phyloP scores from a whole-genome alignment of 176 grass and related monocot species.

The Oropetium thomaeum region DNA sequence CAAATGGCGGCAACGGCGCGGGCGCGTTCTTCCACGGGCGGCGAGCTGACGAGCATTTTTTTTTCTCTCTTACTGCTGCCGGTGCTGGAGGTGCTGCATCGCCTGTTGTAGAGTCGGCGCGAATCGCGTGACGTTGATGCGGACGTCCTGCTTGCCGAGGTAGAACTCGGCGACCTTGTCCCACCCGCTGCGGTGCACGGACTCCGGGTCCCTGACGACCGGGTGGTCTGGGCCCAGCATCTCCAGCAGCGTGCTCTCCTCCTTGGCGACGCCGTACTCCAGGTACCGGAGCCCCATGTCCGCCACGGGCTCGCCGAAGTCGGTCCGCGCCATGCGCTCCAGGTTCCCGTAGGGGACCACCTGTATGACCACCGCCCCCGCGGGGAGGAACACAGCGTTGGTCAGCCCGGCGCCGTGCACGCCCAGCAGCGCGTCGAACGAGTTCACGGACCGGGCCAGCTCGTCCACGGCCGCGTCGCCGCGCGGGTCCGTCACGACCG shows the following conservation, averaged over 20 bases:
- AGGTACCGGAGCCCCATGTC: slow-evolving; percentile 68
- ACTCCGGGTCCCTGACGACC: slow-evolving; percentile 60
- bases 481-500: slow-evolving; percentile 36
- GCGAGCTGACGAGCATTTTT: neutral
- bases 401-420: slow-evolving; percentile 84
- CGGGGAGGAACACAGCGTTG: slow-evolving; percentile 70
- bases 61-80: neutral
- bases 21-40: too few species aligned
- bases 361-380: slow-evolving; percentile 57
- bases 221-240: slow-evolving; percentile 62
- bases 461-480: slow-evolving; percentile 40
- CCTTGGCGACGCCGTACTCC: slow-evolving; percentile 56
- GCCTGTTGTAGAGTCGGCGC: neutral
- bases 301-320: slow-evolving; percentile 55
- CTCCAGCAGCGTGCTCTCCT: slow-evolving; percentile 74
- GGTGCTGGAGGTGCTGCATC: slow-evolving; percentile 27
- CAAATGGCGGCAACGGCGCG: too few species aligned
- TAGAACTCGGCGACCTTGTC: slow-evolving; percentile 73
- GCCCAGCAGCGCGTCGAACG: slow-evolving; percentile 70
- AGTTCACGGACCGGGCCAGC: slow-evolving; percentile 53
- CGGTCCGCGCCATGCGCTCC: slow-evolving; percentile 50
- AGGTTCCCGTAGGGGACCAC: slow-evolving; percentile 77
- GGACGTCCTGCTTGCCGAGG: slow-evolving; percentile 75
- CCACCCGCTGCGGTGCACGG: slow-evolving; percentile 67
- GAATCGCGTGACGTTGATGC: slow-evolving; percentile 10